These are phyloP conservation scores for Phytophthora vignae DNA, from an alignment of 352 stramenopile genomes.

Conservation along the genomic window DNA sequence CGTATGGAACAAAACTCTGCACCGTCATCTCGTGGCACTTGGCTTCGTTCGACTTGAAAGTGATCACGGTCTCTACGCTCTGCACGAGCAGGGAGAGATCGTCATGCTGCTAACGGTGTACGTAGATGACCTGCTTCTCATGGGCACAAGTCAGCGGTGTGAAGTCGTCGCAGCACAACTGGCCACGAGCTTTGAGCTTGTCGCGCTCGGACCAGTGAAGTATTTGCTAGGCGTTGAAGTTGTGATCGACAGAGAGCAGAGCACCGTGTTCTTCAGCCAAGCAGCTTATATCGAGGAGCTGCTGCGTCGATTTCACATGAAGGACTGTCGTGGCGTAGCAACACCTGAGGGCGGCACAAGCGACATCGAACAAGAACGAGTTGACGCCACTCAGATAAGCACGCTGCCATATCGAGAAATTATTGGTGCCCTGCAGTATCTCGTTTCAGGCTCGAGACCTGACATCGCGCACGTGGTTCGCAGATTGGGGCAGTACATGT, in stretches of 20 bases:
- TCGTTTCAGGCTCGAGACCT: neutral
- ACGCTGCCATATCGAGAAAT: neutral
- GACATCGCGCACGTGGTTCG: too few species aligned
- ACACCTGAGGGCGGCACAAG: neutral
- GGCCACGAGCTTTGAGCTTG: neutral
- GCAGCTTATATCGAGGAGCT: neutral
- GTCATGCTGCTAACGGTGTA: neutral
- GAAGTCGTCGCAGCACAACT: neutral
- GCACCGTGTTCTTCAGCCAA: neutral
- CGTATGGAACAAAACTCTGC: neutral
- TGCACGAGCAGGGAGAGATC: neutral
- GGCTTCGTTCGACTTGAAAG: neutral
- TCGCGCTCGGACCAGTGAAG: neutral
- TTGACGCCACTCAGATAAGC: neutral
- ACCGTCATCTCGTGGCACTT: neutral
- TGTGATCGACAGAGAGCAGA: neutral
- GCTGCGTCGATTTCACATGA: neutral
- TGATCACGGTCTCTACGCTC: neutral
- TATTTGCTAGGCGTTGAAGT: neutral
- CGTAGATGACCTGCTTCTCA: neutral
- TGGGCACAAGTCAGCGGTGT: neutral
- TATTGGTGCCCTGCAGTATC: neutral
- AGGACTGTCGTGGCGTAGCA: neutral
- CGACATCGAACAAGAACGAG: neutral
- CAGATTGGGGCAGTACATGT: too few species aligned